phyloP scores from a whole-genome alignment of 805 yeast genomes.

The Nakazawaea ishiwadae region DNA sequence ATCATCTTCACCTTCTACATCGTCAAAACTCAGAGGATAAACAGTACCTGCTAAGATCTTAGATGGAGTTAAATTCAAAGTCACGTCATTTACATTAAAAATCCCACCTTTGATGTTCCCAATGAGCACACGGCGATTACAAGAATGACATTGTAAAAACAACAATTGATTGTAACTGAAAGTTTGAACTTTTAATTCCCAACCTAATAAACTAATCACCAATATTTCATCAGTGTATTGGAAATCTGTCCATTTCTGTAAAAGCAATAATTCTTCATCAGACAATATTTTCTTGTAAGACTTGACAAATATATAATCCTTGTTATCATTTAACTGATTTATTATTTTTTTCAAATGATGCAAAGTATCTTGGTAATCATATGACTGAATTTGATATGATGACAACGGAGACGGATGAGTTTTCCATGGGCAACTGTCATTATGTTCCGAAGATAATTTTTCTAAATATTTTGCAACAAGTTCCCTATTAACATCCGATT shows the following conservation, averaged over 20 bases:
- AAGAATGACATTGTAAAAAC: conserved; percentile 27
- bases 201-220: conserved; percentile 28
- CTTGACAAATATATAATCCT: conserved; percentile 10
- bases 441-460: conserved; percentile 12
- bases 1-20: conserved; percentile 5
- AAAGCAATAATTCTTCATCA: conserved; percentile 12
- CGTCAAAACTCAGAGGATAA: conserved; percentile 3
- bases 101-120: conserved; percentile 14
- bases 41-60: conserved; percentile 12
- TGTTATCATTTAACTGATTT: conserved; percentile 7
- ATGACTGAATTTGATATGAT: conserved; percentile 15
- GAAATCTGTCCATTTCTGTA: conserved; percentile 12
- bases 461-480: conserved; percentile 1
- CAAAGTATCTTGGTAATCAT: conserved; percentile 6
- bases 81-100: conserved; percentile 17
- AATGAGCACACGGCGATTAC: conserved; percentile 30
- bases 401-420: conserved; percentile 16
- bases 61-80: conserved; percentile 25
- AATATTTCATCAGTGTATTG: conserved; percentile 12
- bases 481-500: conserved; percentile 13
- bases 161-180: conserved; percentile 21
- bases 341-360: conserved; percentile 1
- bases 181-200: conserved; percentile 28
- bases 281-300: conserved; percentile 4
- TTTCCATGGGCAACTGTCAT: conserved; percentile 20